These are phyloP conservation scores for Batkoa obscura DNA, from an alignment of 371 early-diverging fungal species.

Conservation along the genomic window DNA sequence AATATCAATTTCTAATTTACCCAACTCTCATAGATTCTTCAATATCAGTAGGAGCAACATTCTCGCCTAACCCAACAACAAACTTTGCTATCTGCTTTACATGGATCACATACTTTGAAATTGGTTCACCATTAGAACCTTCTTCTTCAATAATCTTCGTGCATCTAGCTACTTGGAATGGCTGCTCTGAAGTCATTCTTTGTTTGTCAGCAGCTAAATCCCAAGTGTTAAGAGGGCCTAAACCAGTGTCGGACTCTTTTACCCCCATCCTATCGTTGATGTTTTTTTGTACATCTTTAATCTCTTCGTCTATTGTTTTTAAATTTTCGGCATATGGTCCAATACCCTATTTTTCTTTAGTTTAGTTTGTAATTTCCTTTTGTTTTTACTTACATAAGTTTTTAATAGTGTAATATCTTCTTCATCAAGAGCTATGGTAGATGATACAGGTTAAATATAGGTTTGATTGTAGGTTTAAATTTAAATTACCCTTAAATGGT, in stretches of 20 bases:
- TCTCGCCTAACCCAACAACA: slow-evolving; percentile 93
- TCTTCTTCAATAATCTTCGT: slow-evolving; percentile 86
- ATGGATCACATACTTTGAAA: slow-evolving; percentile 94
- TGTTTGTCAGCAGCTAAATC: slow-evolving; percentile 97
- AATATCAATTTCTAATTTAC: slow-evolving; percentile 20
- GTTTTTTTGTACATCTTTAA: slow-evolving; percentile 87
- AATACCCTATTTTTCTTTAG: slow-evolving; percentile 72
- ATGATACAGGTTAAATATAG: background rate
- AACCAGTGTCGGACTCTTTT: slow-evolving; percentile 98
- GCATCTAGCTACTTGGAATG: slow-evolving; percentile 95
- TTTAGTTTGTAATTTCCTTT: background rate
- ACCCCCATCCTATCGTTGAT: slow-evolving; percentile 97
- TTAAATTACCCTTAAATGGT: slow-evolving; percentile 81
- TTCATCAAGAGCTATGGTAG: slow-evolving; percentile 63
- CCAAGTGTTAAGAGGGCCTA: slow-evolving; percentile 98
- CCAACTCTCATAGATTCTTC: slow-evolving; percentile 99
- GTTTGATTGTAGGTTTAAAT: slow-evolving; percentile 5
- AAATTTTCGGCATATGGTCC: slow-evolving; percentile 90
- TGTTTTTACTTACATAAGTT: slow-evolving; percentile 43
- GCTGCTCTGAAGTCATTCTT: slow-evolving; percentile 90
- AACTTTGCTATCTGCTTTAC: slow-evolving; percentile 99
- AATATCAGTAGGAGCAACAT: slow-evolving; percentile 94
- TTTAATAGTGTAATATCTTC: slow-evolving; percentile 90
- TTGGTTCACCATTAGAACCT: slow-evolving; percentile 23
- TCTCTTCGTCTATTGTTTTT: slow-evolving; percentile 75